Conservation (phyloP, 2,329 filamentous ascomycete species). For the Ophiostoma sp. region DNA sequence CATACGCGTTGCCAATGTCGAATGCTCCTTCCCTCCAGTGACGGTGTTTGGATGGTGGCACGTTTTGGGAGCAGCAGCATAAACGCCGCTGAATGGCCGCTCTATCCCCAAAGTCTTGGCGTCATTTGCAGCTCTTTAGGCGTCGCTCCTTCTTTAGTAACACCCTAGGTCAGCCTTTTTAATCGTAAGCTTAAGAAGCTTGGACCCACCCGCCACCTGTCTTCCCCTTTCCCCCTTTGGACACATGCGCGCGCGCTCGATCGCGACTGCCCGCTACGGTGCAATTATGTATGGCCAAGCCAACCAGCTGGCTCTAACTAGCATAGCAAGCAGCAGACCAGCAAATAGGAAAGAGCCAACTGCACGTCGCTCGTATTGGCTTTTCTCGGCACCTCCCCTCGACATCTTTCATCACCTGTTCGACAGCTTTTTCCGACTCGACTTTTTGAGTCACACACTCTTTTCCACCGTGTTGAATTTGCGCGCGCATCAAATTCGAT, state of each 20-base stretch:
- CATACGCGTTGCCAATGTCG: not conserved
- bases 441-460: not conserved
- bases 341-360: not conserved
- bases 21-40: conserved; percentile 12
- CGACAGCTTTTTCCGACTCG: not conserved
- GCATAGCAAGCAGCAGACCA: not conserved
- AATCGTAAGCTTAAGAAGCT: conserved; percentile 14
- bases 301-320: not conserved
- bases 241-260: conserved; percentile 15
- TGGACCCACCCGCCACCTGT: conserved; percentile 12
- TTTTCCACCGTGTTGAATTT: not conserved
- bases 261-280: conserved; percentile 12
- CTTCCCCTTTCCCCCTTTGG: conserved; percentile 10
- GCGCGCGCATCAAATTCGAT: not conserved
- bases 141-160: not conserved
- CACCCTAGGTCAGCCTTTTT: not conserved
- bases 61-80: conserved; percentile 14
- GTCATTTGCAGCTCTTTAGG: not conserved
- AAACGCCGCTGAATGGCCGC: conserved; percentile 9
- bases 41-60: conserved; percentile 15
- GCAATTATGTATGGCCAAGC: conserved; percentile 13
- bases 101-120: not conserved
- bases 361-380: conserved; percentile 4
- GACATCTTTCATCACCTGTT: not conserved
- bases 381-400: not conserved